Conservation (phyloP, 257 asterid species). For the Jacaranda copaia region DNA sequence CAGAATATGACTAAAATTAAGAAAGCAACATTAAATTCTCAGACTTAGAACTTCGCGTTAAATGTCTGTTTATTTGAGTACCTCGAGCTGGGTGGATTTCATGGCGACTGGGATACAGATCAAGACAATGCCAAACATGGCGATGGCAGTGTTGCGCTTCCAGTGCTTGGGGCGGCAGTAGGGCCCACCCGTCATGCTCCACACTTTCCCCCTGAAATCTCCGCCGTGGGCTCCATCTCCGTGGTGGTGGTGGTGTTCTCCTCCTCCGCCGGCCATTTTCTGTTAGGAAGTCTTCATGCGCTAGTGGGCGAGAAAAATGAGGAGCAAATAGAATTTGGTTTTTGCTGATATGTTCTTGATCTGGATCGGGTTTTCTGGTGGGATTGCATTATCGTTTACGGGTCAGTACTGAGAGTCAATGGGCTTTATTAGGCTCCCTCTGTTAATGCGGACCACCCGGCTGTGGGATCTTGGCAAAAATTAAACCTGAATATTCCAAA, state of each 20-base stretch:
- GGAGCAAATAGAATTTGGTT: too few relatives aligned
- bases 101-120: slow-evolving; percentile 88
- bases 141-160: slow-evolving; percentile 96
- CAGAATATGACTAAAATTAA: not conserved
- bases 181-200: slow-evolving; percentile 96
- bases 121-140: slow-evolving; percentile 85
- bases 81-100: slow-evolving; percentile 93
- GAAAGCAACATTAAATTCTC: not conserved
- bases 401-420: not conserved
- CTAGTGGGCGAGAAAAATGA: too few relatives aligned
- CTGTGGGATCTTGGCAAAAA: too few relatives aligned
- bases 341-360: not conserved
- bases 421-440: not conserved
- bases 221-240: slow-evolving; percentile 66
- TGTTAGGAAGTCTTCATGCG: too few relatives aligned
- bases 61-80: slow-evolving; percentile 1
- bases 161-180: slow-evolving; percentile 93
- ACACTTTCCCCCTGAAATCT: slow-evolving; percentile 85
- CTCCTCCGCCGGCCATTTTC: slow-evolving; percentile 76
- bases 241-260: slow-evolving; percentile 62
- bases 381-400: not conserved
- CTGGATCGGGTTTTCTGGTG: not conserved
- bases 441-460: not conserved
- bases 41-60: not conserved
- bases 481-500: too few relatives aligned